Base-by-base conservation (phyloP, 1,284 basidiomycete species). In the Sanguinoderma infundibulare region DNA sequence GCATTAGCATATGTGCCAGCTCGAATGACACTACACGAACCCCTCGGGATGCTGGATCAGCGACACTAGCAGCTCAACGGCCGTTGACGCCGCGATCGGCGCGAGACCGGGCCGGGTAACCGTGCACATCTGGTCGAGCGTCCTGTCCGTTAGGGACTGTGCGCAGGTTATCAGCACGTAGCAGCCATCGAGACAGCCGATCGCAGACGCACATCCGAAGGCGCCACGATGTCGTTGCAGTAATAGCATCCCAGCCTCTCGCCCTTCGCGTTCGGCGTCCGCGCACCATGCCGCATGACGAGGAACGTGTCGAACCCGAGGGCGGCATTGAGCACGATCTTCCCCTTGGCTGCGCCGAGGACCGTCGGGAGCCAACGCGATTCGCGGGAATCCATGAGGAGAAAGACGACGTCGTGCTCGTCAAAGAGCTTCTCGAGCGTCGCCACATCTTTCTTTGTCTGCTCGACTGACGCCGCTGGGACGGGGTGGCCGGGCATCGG, bases 401-500 rank as follows among this genome's bases (percentile, higher is more conserved):
- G 79, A 77, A 96, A 98, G 2, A 98, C 80, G 0, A 83, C 96
- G 71, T 98, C 96, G 72, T 98, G 97, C 30, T 83, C 79, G 26
- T 91, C 86, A 55, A 98, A 81, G 7, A 99, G 85, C 26, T 79
- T 72, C 70, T 97, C 95, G 3, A 99, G 82, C 65, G 79, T 78
- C 28, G 77, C 77, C 0, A 98, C 87, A 62, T 94, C 90, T 35
- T 83, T 80, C 71, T 86, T 84, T 0, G 86, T 80, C 66, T 89
- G 83, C 5, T 81, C 82, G 2, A 87, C 72, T 0, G 83, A 82
- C 0, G 79, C 73, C 0, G 84, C 79, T 5, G 90, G 87, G 55
- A 98, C 83, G 0, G 96, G 96, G 71, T 99, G 97, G 0, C 98
- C 98, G 0, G 98, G 98, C 97, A 99, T 99, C 0, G 98, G 97